phyloP scores from a whole-genome alignment of 768 basidiomycete genomes.

The Tephrocybe sp. region DNA sequence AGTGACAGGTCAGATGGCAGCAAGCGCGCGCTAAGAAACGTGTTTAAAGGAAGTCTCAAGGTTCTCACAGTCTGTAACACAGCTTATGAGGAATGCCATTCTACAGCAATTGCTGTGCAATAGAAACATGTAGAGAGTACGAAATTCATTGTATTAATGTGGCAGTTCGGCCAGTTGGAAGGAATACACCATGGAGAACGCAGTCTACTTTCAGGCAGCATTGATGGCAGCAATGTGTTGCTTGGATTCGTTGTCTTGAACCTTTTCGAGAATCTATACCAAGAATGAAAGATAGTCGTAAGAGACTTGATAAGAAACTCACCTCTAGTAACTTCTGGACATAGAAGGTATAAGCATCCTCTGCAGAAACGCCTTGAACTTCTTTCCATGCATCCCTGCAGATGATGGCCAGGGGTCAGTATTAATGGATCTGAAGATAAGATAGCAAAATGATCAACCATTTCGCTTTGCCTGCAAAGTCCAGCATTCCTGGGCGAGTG shows the following conservation, averaged over 20 bases:
- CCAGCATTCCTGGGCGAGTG: slow-evolving; percentile 67
- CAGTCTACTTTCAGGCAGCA: slow-evolving; percentile 31
- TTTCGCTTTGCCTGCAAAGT: slow-evolving; percentile 88
- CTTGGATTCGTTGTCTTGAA: slow-evolving; percentile 50
- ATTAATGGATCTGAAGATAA: slow-evolving; percentile 3
- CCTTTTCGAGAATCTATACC: slow-evolving; percentile 53
- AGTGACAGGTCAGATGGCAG: not conserved
- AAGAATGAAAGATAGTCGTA: not conserved
- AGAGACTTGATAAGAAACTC: slow-evolving; percentile 15
- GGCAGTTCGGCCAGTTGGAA: not conserved
- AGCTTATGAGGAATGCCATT: slow-evolving; percentile 1
- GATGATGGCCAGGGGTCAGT: not conserved
- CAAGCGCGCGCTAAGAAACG: slow-evolving; percentile 6
- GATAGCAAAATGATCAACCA: slow-evolving; percentile 47
- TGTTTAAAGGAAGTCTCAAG: not conserved
- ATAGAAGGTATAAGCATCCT: slow-evolving; percentile 71
- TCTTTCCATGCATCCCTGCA: slow-evolving; percentile 83
- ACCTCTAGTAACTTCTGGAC: slow-evolving; percentile 75
- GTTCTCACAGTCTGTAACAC: not conserved
- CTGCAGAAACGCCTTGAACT: slow-evolving; percentile 68
- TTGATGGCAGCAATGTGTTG: slow-evolving; percentile 59
- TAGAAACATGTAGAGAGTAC: not conserved
- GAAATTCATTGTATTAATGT: not conserved
- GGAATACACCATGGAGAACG: not conserved
- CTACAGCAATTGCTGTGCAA: slow-evolving; percentile 5